Conservation (phyloP, 2,329 filamentous ascomycete genomes). For the Mycogone perniciosa region DNA sequence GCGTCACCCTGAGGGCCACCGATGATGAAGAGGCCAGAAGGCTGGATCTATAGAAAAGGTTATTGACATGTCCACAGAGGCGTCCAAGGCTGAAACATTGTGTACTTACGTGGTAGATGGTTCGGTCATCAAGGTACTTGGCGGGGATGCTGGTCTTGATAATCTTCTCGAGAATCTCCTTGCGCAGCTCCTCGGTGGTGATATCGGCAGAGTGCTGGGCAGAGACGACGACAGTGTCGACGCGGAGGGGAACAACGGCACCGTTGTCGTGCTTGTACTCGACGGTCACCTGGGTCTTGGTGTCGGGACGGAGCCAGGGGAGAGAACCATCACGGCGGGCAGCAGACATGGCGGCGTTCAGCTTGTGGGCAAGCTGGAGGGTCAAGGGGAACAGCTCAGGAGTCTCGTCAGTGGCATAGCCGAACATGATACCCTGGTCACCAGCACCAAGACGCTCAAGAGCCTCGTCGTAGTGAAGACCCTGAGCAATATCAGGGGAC, state of each 20-base stretch:
- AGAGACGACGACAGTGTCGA: slow-evolving; percentile 94
- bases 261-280: slow-evolving; percentile 97
- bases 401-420: slow-evolving; percentile 98
- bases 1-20: slow-evolving; percentile 98
- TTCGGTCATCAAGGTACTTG: slow-evolving; percentile 86
- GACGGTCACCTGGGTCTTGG: slow-evolving; percentile 98
- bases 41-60: slow-evolving; percentile 62
- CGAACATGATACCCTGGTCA: slow-evolving; percentile 99
- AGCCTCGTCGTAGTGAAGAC: slow-evolving; percentile 95
- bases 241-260: slow-evolving; percentile 83
- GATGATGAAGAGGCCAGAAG: slow-evolving; percentile 97
- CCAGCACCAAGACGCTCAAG: slow-evolving; percentile 96
- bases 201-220: slow-evolving; percentile 89
- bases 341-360: slow-evolving; percentile 89
- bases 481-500: slow-evolving; percentile 97
- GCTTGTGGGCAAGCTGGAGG: slow-evolving; percentile 89
- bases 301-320: slow-evolving; percentile 94
- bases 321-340: slow-evolving; percentile 82
- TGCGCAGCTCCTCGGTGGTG: slow-evolving; percentile 83
- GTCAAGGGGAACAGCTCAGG: slow-evolving; percentile 95
- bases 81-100: neutral
- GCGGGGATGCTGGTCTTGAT: slow-evolving; percentile 90
- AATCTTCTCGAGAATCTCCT: slow-evolving; percentile 96
- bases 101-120: slow-evolving; percentile 79
- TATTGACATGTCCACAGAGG: neutral